Evolutionary conservation across 108 stramenopile genomes (phyloP), one percentile per base, ranked within the genome.

Genomic region (Skeletonema costatum): DNA sequence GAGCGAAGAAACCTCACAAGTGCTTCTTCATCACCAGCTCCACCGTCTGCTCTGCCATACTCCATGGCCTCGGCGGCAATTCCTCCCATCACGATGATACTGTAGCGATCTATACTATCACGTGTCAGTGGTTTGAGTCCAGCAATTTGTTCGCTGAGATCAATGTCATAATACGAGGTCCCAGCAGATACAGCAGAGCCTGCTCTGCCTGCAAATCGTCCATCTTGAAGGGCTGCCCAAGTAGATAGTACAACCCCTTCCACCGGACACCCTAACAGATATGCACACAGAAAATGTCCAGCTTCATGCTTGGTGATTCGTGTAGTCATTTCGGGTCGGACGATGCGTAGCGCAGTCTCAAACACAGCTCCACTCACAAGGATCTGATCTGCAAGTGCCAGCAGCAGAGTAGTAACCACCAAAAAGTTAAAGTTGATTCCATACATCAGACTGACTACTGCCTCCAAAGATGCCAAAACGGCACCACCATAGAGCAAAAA

Each of bases 201-300:
- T 4, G 86, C 67, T 31, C 75, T 44, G 4, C 85, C 84, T 10
- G 90, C 92, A 78, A 93, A 96, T 30, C 95, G 76, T 17, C 80
- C 76, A 70, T 92, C 92, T 32, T 90, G 73, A 48, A 96, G 63
- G 4, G 95, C 92, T n/a, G 87, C 95, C 90, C 92, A 92, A 12
- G 88, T 86, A 11, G 79, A 82, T 14, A 97, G 68, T 0, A 97
- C 92, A 36, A 91, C 94, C 12, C 93, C 97, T 74, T 97, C 95
- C 3, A 98, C 95, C 2, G 96, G 96, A 81, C 93, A 96, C 13
- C 97, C 97, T n/a, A 97, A 82, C 17, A 98, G 70, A 66, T 98
- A 97, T 12, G 97, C 95, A 66, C 93, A 83, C 7, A 98, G 63
- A 68, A 98, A 95, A 77, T 98, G 97, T 9, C 97, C 97, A 14